Base-by-base conservation (phyloP, 495 filamentous ascomycete species). In the Aspergillus avenaceus region DNA sequence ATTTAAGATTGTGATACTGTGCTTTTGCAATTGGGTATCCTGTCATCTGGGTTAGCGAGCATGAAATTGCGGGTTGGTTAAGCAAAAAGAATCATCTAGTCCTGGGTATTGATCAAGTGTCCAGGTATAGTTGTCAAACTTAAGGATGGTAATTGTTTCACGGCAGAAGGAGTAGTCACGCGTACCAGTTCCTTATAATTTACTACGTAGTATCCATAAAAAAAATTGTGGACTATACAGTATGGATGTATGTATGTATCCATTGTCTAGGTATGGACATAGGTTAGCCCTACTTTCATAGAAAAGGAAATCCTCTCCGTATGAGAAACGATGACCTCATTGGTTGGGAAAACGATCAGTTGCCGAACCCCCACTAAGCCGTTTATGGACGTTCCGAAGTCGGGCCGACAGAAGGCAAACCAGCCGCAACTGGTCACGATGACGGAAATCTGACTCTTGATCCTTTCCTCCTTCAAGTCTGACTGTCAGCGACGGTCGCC, bases 371-470 rank as follows among this genome's bases (percentile, higher is more conserved):
- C 11, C 42, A 25, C 47, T 56, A 51, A 25, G 13, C 48, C 44
- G 5, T n/a, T 21, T 23, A 8, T n/a, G 47, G 48, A n/a, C 2
- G 18, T 25, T 37, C 48, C 48, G 43, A 36, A 32, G n/a, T 8
- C 47, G 24, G 46, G 45, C 32, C 34, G 37, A 34, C 26, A 23
- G 25, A 4, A 26, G 42, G 43, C 44, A 48, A 53, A 34, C 31
- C 22, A 18, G 24, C 40, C 40, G 40, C 40, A 43, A 43, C 40
- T 43, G 37, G 37, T 49, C 47, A 49, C 18, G 42, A 62, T 57
- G 60, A 62, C 55, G 56, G 60, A 50, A 59, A 59, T 45, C 53
- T 56, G 45, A 54, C 51, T 42, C 32, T n/a, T n/a, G n/a, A n/a
- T n/a, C n/a, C n/a, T n/a, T n/a, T n/a, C n/a, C n/a, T n/a, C n/a